phyloP scores from a whole-genome alignment of 73 alveolate species.

The Diophrys appendiculata region DNA sequence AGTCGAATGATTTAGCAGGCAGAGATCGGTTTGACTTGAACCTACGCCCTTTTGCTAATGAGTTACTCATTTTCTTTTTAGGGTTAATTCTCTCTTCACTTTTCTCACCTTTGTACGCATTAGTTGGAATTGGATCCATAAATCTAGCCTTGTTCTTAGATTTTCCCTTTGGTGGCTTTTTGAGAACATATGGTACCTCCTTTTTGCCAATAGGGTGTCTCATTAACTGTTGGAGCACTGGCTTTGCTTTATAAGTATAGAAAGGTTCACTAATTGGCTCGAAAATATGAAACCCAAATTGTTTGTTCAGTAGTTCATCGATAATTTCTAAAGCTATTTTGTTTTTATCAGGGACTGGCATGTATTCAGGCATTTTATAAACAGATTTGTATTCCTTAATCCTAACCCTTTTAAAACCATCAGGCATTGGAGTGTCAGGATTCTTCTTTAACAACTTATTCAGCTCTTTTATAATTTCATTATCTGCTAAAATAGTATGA shows the following conservation, averaged over 20 bases:
- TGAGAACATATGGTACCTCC: slow-evolving; percentile 11
- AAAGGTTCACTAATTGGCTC: slow-evolving; percentile 21
- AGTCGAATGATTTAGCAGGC: background rate
- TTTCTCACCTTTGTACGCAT: slow-evolving; percentile 6
- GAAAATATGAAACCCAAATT: slow-evolving; percentile 30
- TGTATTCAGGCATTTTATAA: slow-evolving; percentile 24
- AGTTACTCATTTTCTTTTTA: too few species aligned
- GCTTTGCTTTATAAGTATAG: slow-evolving; percentile 13
- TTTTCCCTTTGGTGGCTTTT: slow-evolving; percentile 16
- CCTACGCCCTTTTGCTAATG: background rate
- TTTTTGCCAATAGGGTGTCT: slow-evolving; percentile 5
- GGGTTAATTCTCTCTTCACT: background rate
- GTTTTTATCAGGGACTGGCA: slow-evolving; percentile 12
- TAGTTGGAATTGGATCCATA: slow-evolving; percentile 17
- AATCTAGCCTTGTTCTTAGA: background rate
- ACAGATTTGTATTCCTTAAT: slow-evolving; percentile 57
- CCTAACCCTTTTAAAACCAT: slow-evolving; percentile 63
- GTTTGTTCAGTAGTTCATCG: slow-evolving; percentile 11
- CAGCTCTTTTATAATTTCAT: slow-evolving; percentile 67
- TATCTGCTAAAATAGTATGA: slow-evolving; percentile 58
- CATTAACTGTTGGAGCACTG: slow-evolving; percentile 1
- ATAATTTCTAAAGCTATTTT: slow-evolving; percentile 23
- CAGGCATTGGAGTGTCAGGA: slow-evolving; percentile 73
- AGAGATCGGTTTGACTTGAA: background rate
- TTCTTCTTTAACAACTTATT: slow-evolving; percentile 57